Conservation (phyloP, 1,139 yeast species). For the Candida smagusa region DNA sequence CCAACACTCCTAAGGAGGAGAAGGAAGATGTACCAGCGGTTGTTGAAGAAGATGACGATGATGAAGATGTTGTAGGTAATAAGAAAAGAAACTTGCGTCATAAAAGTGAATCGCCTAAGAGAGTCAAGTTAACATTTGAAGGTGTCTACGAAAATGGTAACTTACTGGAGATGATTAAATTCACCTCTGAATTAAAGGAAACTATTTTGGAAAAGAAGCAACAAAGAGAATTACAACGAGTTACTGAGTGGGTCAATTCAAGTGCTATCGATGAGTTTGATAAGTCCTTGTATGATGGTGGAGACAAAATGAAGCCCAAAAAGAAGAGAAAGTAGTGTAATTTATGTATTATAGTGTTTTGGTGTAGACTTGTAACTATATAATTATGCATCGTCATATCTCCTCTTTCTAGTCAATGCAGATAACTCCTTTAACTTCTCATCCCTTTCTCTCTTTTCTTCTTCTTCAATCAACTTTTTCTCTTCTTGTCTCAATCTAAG, state of each 20-base stretch:
- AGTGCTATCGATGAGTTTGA: slow-evolving; percentile 52
- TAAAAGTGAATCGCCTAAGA: slow-evolving; percentile 13
- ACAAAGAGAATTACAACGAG: slow-evolving; percentile 43
- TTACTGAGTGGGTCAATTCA: slow-evolving; percentile 61
- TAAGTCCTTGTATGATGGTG: slow-evolving; percentile 58
- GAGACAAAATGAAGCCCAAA: slow-evolving; percentile 33
- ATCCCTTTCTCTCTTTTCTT: slow-evolving; percentile 60
- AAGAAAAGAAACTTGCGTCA: slow-evolving; percentile 16
- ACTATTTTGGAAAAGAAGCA: slow-evolving; percentile 28
- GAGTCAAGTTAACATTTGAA: slow-evolving; percentile 24
- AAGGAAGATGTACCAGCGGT: slow-evolving; percentile 1
- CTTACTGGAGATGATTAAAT: slow-evolving; percentile 26
- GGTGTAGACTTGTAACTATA: too few species aligned
- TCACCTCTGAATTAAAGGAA: slow-evolving; percentile 24
- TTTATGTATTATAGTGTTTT: slow-evolving; percentile 4
- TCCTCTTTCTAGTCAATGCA: slow-evolving; percentile 46
- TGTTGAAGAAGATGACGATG: slow-evolving; percentile 17
- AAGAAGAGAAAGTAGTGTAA: slow-evolving; percentile 13
- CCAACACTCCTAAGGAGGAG: slow-evolving; percentile 1
- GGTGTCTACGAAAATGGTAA: slow-evolving; percentile 30
- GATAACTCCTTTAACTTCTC: slow-evolving; percentile 57
- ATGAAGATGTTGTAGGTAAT: slow-evolving; percentile 15
- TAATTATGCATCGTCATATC: slow-evolving; percentile 3
- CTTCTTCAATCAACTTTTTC: slow-evolving; percentile 51
- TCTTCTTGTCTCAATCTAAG: slow-evolving; percentile 57